Evolutionary conservation across 1,284 basidiomycete genomes (phyloP), one percentile per base, ranked within the genome.

Genomic region (Cutaneotrichosporon sp.): DNA sequence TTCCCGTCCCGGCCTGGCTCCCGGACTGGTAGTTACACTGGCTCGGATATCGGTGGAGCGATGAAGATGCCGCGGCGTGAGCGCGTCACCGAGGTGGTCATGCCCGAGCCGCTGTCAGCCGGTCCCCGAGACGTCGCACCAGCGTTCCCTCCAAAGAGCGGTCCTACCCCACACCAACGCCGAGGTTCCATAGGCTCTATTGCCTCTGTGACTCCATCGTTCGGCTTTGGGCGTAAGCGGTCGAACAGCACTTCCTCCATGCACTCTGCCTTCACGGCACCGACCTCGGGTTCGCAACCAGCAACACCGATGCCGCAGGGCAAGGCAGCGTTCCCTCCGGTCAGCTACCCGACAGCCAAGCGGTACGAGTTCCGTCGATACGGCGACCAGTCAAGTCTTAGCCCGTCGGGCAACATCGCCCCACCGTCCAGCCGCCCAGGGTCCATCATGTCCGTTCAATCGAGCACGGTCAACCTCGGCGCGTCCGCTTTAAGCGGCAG

Each of bases 301-400:
- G 64, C 68, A 2, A 51, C 54, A 1, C 60, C 61, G 0, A 60
- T 71, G 41, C 51, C 63, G 1, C 56, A 65, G 20, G 68, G 67
- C 43, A 70, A 71, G 59, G 62, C 58, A 4, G 62, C 49, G 2
- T 57, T 65, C 34, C 70, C 74, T 4, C 70, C 70, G 1, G 68
- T 75, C 20, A 71, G 68, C 41, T 75, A 66, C 47, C 74, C 74
- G 3, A 57, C 64, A 0, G 69, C 72, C 16, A 75, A 75, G 56
- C 68, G 74, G 25, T 75, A 75, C 59, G 67, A 64, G 32, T 75
- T 75, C 61, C 62, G 54, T 24, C 58, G 63, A 9, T 68, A 71
- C 46, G 69, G 63, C n/a, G 67, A 64, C 39, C 22, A 33, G 16
- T 29, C 39, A n/a, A 24, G 29, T 4, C 26, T 33, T n/a, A 54